These are phyloP conservation scores for Phytophthora boehmeriae DNA, from an alignment of 352 stramenopile genomes.

Conservation along the genomic window DNA sequence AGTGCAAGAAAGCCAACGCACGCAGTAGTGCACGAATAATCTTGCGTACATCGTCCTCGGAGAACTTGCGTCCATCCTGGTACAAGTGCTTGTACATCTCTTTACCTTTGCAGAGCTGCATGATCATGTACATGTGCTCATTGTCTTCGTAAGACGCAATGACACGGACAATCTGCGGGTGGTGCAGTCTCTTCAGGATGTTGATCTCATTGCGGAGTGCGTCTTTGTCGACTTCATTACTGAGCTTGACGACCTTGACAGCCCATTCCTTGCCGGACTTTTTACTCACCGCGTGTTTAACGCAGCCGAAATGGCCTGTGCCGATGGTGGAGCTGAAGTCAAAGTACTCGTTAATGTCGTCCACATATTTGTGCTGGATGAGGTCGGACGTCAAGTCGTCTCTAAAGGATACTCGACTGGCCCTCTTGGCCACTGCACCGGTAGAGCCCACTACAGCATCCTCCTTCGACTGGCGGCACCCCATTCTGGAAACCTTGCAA, in stretches of 20 bases:
- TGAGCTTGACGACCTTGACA: slow-evolving; percentile 76
- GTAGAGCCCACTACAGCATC: slow-evolving; percentile 51
- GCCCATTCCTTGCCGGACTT: slow-evolving; percentile 78
- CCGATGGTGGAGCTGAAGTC: slow-evolving; percentile 70
- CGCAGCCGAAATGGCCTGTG: slow-evolving; percentile 73
- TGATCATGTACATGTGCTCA: slow-evolving; percentile 88
- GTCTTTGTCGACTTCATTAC: slow-evolving; percentile 77
- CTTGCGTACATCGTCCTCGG: slow-evolving; percentile 66
- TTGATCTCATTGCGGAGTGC: slow-evolving; percentile 78
- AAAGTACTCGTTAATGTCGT: slow-evolving; percentile 68
- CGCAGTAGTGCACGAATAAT: slow-evolving; percentile 68
- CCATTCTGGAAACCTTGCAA: slow-evolving; percentile 38
- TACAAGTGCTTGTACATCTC: slow-evolving; percentile 83
- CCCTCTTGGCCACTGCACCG: slow-evolving; percentile 12
- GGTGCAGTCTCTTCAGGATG: slow-evolving; percentile 79
- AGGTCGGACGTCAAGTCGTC: slow-evolving; percentile 80
- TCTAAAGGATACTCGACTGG: slow-evolving; percentile 39
- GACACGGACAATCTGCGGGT: slow-evolving; percentile 83
- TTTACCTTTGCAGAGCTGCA: slow-evolving; percentile 86
- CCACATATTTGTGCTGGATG: slow-evolving; percentile 78
- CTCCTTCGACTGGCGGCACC: slow-evolving; percentile 62
- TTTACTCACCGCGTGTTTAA: slow-evolving; percentile 64
- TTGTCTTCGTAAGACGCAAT: slow-evolving; percentile 81
- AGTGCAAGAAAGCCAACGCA: slow-evolving; percentile 77
- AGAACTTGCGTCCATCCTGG: slow-evolving; percentile 63